Evolutionary conservation across 2,329 filamentous ascomycete species (phyloP).

Genomic region (Talaromyces rugulosus): DNA sequence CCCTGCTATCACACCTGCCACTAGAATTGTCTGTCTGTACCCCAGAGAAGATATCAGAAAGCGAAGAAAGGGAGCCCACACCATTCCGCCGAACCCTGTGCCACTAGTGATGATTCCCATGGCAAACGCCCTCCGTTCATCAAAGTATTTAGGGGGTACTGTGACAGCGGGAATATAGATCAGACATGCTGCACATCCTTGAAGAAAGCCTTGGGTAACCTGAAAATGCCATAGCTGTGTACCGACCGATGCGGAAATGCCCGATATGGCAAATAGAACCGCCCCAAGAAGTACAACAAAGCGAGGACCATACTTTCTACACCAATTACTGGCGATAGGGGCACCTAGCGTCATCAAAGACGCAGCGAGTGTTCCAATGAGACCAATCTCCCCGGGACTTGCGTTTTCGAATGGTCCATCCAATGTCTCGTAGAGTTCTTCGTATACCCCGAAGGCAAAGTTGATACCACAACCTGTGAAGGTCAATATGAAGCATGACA

Average conservation of each 20-base stretch:
- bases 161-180: slow-evolving; percentile 37
- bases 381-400: slow-evolving; percentile 32
- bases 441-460: slow-evolving; percentile 41
- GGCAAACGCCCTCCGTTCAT: slow-evolving; percentile 31
- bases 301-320: slow-evolving; percentile 30
- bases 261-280: slow-evolving; percentile 29
- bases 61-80: slow-evolving; percentile 33
- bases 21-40: slow-evolving; percentile 35
- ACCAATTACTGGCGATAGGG: slow-evolving; percentile 33
- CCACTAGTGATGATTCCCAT: slow-evolving; percentile 39
- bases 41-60: slow-evolving; percentile 30
- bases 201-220: slow-evolving; percentile 34
- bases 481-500: slow-evolving; percentile 24
- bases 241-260: slow-evolving; percentile 33
- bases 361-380: slow-evolving; percentile 36
- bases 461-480: slow-evolving; percentile 35
- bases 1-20: slow-evolving; percentile 15
- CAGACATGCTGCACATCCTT: slow-evolving; percentile 36
- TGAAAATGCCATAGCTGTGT: slow-evolving; percentile 31
- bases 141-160: slow-evolving; percentile 37
- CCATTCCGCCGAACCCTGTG: slow-evolving; percentile 37
- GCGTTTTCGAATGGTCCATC: slow-evolving; percentile 31
- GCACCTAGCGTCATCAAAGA: slow-evolving; percentile 37
- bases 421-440: slow-evolving; percentile 38
- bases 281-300: slow-evolving; percentile 29